A percentile compares a stretch with the other conserved stretches of the same genome.
phyloP scores from a whole-genome alignment of 2,329 filamentous ascomycete genomes.

The Hyphodiscus sp. region DNA sequence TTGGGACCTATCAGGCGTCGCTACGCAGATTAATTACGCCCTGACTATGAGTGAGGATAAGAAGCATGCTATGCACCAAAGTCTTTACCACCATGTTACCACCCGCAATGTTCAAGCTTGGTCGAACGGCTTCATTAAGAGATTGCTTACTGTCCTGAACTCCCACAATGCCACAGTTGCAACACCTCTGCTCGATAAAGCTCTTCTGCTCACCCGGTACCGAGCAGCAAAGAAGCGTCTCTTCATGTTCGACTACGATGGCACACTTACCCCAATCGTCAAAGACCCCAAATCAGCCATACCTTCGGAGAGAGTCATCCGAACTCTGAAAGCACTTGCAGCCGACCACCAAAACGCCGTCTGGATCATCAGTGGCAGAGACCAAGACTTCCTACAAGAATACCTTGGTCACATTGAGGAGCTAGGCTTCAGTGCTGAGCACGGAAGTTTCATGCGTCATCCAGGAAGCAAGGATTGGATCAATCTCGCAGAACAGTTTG shows the following conservation, averaged over 20 bases:
- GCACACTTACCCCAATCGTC: conserved; percentile 92
- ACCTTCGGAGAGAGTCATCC: conserved; percentile 75
- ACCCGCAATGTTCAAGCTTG: conserved; percentile 81
- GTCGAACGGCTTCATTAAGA: conserved; percentile 73
- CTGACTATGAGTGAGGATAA: conserved; percentile 66
- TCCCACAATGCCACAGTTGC: conserved; percentile 68
- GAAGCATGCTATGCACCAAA: conserved; percentile 62
- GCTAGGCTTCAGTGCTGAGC: conserved; percentile 92
- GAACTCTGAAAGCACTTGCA: conserved; percentile 71
- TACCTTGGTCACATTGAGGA: conserved; percentile 87
- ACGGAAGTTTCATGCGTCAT: conserved; percentile 88
- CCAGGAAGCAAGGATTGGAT: conserved; percentile 75
- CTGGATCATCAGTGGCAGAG: conserved; percentile 97
- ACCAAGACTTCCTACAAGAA: conserved; percentile 83
- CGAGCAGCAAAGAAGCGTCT: conserved; percentile 68
- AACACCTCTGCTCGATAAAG: conserved; percentile 76
- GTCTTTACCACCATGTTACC: conserved; percentile 77
- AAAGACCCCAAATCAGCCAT: conserved; percentile 84
- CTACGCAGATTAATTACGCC: conserved; percentile 73
- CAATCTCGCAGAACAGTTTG: conserved; percentile 76
- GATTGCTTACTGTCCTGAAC: conserved; percentile 72
- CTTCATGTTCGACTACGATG: conserved; percentile 99
- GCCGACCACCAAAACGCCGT: conserved; percentile 77
- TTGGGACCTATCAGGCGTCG: conserved; percentile 83
- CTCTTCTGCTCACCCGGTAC: conserved; percentile 67